Conservation (phyloP, 495 filamentous ascomycete genomes). For the Darksidea phi region DNA sequence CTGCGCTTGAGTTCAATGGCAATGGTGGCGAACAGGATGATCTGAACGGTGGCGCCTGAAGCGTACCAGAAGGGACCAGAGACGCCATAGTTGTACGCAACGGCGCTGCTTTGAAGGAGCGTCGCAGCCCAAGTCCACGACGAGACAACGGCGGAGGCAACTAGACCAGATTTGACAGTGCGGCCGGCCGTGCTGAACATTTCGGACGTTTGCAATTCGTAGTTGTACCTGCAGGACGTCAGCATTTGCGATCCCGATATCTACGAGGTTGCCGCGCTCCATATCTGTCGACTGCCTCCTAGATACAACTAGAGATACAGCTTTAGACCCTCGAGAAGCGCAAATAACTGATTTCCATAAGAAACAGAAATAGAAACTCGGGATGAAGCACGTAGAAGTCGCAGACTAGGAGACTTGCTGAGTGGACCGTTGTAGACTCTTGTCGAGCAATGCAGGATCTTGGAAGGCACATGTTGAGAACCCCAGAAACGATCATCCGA, state of each 20-base stretch:
- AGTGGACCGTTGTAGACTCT: too few relatives aligned
- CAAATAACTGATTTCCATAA: too few relatives aligned
- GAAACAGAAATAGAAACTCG: not conserved
- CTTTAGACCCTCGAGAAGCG: too few relatives aligned
- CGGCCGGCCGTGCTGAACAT: constrained; percentile 95
- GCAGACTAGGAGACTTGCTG: too few relatives aligned
- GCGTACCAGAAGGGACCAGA: constrained; percentile 93
- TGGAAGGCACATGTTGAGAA: too few relatives aligned
- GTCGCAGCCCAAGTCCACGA: constrained; percentile 95
- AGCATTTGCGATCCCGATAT: constrained; percentile 4
- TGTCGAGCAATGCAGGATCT: too few relatives aligned
- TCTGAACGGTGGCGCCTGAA: constrained; percentile 65
- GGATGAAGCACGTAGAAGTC: not conserved
- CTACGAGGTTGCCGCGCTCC: not conserved
- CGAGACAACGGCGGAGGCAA: constrained; percentile 92
- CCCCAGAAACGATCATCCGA: not conserved
- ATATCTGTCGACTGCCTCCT: not conserved
- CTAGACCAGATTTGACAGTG: constrained; percentile 90
- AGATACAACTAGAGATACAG: not conserved
- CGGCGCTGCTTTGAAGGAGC: constrained; percentile 76
- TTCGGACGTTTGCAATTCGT: constrained; percentile 93
- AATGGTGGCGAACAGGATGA: constrained; percentile 87
- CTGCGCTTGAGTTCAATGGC: constrained; percentile 89
- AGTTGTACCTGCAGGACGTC: constrained; percentile 63
- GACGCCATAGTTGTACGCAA: constrained; percentile 90